phyloP scores from a whole-genome alignment of 2,329 filamentous ascomycete genomes.

The Penicillium sp. region DNA sequence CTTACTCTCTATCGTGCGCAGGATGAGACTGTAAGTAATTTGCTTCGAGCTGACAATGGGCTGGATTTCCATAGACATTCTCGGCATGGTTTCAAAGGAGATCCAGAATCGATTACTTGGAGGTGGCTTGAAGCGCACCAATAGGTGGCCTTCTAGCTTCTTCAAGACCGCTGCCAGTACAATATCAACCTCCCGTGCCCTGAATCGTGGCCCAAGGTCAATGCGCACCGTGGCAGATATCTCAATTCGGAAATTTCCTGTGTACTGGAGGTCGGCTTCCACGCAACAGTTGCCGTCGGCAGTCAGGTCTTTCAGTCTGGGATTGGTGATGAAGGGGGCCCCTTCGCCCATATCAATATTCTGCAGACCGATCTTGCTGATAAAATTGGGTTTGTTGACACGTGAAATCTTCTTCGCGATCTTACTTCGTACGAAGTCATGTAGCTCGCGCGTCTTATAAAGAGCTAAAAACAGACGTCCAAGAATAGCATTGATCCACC shows the following conservation, averaged over 20 bases:
- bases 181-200: conserved; percentile 83
- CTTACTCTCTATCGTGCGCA: conserved; percentile 88
- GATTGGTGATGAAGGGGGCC: conserved; percentile 84
- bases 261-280: conserved; percentile 84
- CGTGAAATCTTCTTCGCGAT: conserved; percentile 94
- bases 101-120: conserved; percentile 97
- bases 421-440: conserved; percentile 75
- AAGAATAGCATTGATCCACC: conserved; percentile 90
- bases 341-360: conserved; percentile 82
- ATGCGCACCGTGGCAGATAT: conserved; percentile 91
- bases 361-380: conserved; percentile 78
- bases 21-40: conserved; percentile 89
- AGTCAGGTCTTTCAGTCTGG: conserved; percentile 80
- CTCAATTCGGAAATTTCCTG: conserved; percentile 83
- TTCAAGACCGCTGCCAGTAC: conserved; percentile 82
- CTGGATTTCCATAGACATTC: conserved; percentile 90
- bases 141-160: conserved; percentile 76
- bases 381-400: conserved; percentile 86
- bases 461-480: conserved; percentile 84
- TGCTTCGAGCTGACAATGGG: conserved; percentile 93
- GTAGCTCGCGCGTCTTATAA: conserved; percentile 78
- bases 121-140: conserved; percentile 87
- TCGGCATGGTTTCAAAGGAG: conserved; percentile 88
- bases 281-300: conserved; percentile 86
- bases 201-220: conserved; percentile 84